These are phyloP conservation scores for Penicillium dipodomyicola DNA, from an alignment of 495 filamentous ascomycete genomes.

Conservation along the genomic window DNA sequence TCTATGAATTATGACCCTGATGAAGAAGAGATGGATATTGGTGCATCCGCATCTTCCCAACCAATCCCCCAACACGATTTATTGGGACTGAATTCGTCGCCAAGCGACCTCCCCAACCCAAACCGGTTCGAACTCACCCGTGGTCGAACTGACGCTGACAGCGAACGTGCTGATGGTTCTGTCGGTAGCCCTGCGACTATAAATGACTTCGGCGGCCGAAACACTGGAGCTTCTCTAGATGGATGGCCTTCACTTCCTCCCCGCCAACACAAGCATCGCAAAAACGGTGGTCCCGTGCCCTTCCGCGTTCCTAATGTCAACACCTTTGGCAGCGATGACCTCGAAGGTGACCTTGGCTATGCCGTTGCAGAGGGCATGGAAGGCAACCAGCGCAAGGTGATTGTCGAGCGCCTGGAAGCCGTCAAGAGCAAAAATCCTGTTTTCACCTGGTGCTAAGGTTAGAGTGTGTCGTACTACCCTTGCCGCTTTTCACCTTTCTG, in stretches of 20 bases:
- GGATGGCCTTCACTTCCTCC: conserved; percentile 41
- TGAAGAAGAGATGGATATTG: conserved; percentile 89
- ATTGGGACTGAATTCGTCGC: conserved; percentile 63
- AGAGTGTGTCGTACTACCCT: conserved; percentile 1
- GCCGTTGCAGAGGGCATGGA: conserved; percentile 93
- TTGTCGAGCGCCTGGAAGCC: conserved; percentile 91
- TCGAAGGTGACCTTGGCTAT: conserved; percentile 91
- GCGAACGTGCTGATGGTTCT: conserved; percentile 35
- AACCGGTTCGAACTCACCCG: conserved; percentile 80
- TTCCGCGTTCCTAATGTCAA: conserved; percentile 28
- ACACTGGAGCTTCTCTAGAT: conserved; percentile 35
- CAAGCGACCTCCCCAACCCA: conserved; percentile 69
- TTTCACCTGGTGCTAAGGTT: conserved; percentile 88
- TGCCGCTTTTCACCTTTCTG: conserved; percentile 5
- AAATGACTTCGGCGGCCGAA: conserved; percentile 31
- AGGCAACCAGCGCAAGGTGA: conserved; percentile 83
- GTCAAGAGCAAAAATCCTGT: conserved; percentile 95
- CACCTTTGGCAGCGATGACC: conserved; percentile 66
- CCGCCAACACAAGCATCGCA: conserved; percentile 37
- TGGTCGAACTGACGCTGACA: conserved; percentile 48
- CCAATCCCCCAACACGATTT: conserved; percentile 63
- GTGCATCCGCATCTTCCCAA: conserved; percentile 62
- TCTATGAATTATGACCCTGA: conserved; percentile 46
- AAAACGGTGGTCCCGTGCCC: conserved; percentile 45
- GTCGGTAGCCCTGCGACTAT: conserved; percentile 40